A percentile compares a stretch with the other conserved stretches of the same genome.
Conservation (phyloP, 2,329 filamentous ascomycete genomes). For the Huntiella abstrusa region DNA sequence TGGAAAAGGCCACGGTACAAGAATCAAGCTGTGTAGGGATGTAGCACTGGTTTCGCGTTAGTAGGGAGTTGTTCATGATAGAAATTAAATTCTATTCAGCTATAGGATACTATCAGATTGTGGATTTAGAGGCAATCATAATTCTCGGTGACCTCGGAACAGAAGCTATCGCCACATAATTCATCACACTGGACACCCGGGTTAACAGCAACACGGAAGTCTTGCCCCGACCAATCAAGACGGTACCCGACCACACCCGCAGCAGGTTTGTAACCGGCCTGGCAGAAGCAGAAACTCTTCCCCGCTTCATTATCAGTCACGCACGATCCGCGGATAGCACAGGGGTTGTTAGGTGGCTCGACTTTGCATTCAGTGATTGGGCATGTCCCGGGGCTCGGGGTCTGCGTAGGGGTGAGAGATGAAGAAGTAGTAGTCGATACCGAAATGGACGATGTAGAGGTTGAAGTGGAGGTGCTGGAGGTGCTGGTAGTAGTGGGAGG, state of each 20-base stretch:
- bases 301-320: background rate
- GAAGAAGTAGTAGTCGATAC: background rate
- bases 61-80: background rate
- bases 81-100: background rate
- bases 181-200: background rate
- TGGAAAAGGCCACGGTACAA: background rate
- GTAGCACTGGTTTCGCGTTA: background rate
- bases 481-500: no score
- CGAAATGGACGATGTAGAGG: background rate
- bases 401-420: background rate
- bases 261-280: conserved; percentile 2
- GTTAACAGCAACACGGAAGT: conserved; percentile 1
- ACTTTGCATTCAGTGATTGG: background rate
- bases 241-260: background rate
- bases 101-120: background rate
- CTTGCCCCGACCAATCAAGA: conserved; percentile 4
- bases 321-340: conserved; percentile 1
- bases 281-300: conserved; percentile 2
- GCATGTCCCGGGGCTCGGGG: background rate
- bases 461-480: background rate
- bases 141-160: background rate
- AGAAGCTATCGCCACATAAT: background rate
- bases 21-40: background rate
- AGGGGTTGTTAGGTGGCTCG: background rate
- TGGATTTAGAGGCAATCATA: background rate